These are phyloP conservation scores for Aspergillus coremiiformis DNA, from an alignment of 495 filamentous ascomycete species.

Conservation along the genomic window DNA sequence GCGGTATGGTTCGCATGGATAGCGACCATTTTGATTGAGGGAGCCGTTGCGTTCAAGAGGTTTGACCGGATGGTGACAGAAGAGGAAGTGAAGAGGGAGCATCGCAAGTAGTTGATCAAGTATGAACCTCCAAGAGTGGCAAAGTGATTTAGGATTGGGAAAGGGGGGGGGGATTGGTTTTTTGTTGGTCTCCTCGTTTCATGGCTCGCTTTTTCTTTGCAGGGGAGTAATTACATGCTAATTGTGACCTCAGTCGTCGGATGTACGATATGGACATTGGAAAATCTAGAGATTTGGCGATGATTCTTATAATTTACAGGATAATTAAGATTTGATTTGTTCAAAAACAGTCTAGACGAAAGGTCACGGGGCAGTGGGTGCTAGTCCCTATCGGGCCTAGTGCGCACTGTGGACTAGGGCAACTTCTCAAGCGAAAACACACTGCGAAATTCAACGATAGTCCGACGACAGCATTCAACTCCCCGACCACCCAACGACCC, in stretches of 20 bases:
- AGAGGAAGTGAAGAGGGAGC: conserved; percentile 39
- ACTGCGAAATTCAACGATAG: conserved; percentile 43
- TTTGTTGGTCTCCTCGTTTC: too few relatives aligned
- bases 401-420: conserved; percentile 28
- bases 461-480: conserved; percentile 35
- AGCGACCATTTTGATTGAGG: conserved; percentile 51
- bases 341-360: conserved; percentile 8
- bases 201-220: too few relatives aligned
- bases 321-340: neutral
- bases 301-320: too few relatives aligned
- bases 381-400: conserved; percentile 22
- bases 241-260: too few relatives aligned
- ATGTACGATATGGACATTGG: too few relatives aligned
- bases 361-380: conserved; percentile 6
- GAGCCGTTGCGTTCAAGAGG: conserved; percentile 44
- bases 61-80: conserved; percentile 50
- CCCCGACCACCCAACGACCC: conserved; percentile 40
- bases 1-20: conserved; percentile 58
- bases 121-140: neutral
- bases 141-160: neutral
- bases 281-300: neutral
- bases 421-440: conserved; percentile 41
- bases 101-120: conserved; percentile 14
- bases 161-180: too few relatives aligned
- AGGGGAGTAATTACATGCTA: too few relatives aligned